Percentiles rank a stretch among this genome's conserved stretches.
These are phyloP conservation scores for Eucalyptus lansdowneana DNA, from an alignment of 345 rosid genomes.

Conservation along the genomic window DNA sequence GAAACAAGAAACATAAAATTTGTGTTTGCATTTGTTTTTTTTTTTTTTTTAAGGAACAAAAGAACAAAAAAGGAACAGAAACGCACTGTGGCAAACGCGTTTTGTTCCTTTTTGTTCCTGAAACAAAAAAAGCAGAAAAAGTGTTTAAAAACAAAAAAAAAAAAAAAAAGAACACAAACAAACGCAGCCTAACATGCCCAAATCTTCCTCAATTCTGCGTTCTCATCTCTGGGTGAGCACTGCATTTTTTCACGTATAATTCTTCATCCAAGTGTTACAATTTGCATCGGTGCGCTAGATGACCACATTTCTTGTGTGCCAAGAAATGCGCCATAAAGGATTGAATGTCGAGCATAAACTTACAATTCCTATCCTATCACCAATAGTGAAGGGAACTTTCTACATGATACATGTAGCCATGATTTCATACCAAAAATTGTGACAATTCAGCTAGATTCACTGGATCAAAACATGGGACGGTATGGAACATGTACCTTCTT, in stretches of 20 bases:
- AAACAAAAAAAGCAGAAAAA: too few relatives aligned
- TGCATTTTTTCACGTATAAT: background rate
- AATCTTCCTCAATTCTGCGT: background rate
- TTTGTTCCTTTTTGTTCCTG: too few relatives aligned
- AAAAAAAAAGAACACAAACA: too few relatives aligned
- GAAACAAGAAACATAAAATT: too few relatives aligned
- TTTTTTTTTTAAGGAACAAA: too few relatives aligned
- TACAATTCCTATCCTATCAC: background rate
- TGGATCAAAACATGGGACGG: background rate
- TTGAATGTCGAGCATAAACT: background rate
- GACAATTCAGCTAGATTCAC: background rate
- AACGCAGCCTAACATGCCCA: background rate
- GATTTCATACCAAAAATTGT: background rate
- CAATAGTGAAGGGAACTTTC: background rate
- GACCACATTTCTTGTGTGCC: background rate
- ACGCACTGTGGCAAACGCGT: too few relatives aligned
- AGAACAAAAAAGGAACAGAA: too few relatives aligned
- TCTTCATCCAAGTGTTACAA: background rate
- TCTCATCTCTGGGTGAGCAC: background rate
- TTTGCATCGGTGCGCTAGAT: background rate
- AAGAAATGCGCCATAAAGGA: background rate
- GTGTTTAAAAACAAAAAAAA: too few relatives aligned
- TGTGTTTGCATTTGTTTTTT: too few relatives aligned
- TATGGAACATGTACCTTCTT: background rate
- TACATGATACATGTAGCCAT: background rate